Base-by-base conservation (phyloP, 495 filamentous ascomycete species). In the Pyronema omphalodes region DNA sequence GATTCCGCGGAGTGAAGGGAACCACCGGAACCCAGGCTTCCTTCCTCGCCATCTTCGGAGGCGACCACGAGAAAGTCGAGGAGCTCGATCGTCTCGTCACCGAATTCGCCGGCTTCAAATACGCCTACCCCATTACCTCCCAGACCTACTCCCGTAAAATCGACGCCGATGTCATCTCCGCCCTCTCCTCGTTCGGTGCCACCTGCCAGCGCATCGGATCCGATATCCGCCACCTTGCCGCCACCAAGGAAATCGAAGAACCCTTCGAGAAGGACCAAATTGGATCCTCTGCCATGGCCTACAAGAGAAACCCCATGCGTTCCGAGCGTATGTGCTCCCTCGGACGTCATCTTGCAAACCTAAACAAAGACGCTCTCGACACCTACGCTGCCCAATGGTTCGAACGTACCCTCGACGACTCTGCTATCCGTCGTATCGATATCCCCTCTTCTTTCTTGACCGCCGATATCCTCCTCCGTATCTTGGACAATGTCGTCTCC, bases 241-340 rank as follows among this genome's bases (percentile, higher is more conserved):
- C 75, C 55, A 72, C 75, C 51, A 87, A 91, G 71, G 83, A 91
- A 69, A 72, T 93, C 57, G 88, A 96, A 67, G 89, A 94, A 72
- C 89, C 89, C 1, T 91, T 93, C 53, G 89, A 94, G 70, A 82
- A 76, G 56, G 72, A 75, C 56, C 83, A 86, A 60, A 85, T 86
- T 39, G 80, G 79, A 36, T 66, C 60, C 7, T 68, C 63, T 33
- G 73, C 74, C 5, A 79, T 83, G 84, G 87, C 87, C 7, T 96
- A 91, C 71, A 95, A 94, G 71, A 74, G 82, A 47, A 93, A 93
- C 68, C 83, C 83, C 12, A 93, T 93, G 84, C 81, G 88, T 41
- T 84, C 74, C 40, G 91, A 98, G 70, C 76, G 88, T 57, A 77
- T 94, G 54, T 86, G 76, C 68, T 76, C 76, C 15, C 77, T 98